Evolutionary conservation across 2,329 filamentous ascomycete genomes (phyloP).

Genomic region (Pestalotiopsis sp.): DNA sequence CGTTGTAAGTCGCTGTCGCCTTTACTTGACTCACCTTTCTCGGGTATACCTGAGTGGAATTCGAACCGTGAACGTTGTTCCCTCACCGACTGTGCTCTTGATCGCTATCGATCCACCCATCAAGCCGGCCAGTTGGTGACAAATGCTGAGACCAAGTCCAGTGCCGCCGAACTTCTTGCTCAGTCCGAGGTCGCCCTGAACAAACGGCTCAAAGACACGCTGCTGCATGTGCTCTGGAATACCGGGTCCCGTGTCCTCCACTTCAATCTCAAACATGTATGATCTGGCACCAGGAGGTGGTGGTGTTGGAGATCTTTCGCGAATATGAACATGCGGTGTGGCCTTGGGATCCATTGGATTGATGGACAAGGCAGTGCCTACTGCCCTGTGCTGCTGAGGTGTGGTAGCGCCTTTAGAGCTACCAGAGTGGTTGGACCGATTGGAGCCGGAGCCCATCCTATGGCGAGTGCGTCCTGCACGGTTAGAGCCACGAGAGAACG

Average conservation of each 20-base stretch:
- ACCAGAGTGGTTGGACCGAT: constrained; percentile 54
- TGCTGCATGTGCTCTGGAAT: constrained; percentile 78
- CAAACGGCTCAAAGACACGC: constrained; percentile 90
- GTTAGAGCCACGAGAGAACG: constrained; percentile 50
- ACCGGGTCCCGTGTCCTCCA: constrained; percentile 85
- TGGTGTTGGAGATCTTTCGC: constrained; percentile 61
- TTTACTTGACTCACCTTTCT: constrained; percentile 54
- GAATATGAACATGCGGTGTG: constrained; percentile 47
- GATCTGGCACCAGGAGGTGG: constrained; percentile 65
- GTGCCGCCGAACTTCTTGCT: constrained; percentile 92
- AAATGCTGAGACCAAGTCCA: constrained; percentile 86
- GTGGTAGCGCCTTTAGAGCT: constrained; percentile 43
- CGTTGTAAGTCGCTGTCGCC: not conserved
- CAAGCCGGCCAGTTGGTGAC: constrained; percentile 78
- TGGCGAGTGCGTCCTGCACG: constrained; percentile 45
- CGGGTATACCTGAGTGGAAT: constrained; percentile 80
- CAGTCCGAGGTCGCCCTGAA: constrained; percentile 86
- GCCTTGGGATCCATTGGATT: constrained; percentile 64
- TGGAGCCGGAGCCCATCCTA: constrained; percentile 51
- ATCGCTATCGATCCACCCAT: constrained; percentile 81
- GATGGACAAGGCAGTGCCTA: constrained; percentile 60
- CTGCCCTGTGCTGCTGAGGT: constrained; percentile 36
- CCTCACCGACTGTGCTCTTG: constrained; percentile 71
- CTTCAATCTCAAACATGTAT: constrained; percentile 84
- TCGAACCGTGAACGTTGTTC: constrained; percentile 80